Conservation (phyloP, 495 filamentous ascomycete species). For the Tuber umbilicatum region DNA sequence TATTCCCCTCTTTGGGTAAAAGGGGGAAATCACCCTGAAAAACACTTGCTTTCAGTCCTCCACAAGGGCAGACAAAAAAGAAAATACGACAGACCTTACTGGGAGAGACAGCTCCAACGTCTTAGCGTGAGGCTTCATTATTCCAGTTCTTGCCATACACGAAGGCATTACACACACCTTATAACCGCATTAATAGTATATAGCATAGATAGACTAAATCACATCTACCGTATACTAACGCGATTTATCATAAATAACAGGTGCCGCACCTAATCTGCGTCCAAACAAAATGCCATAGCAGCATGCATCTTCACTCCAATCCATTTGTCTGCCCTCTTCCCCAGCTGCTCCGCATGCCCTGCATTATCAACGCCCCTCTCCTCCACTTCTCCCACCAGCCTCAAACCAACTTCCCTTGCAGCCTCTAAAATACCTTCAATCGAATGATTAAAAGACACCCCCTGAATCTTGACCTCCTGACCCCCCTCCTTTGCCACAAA, state of each 20-base stretch:
- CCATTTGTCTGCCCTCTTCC: conserved; percentile 61
- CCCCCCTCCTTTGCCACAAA: conserved; percentile 53
- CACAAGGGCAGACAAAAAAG: no score
- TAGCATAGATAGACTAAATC: not conserved
- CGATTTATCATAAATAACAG: not conserved
- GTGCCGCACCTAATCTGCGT: not conserved
- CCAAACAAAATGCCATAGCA: conserved; percentile 60
- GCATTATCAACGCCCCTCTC: conserved; percentile 52
- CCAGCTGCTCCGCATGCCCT: conserved; percentile 48
- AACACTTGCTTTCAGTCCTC: not conserved
- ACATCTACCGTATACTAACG: not conserved
- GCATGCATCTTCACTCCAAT: conserved; percentile 53
- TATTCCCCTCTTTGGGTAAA: not conserved
- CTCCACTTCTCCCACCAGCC: conserved; percentile 44
- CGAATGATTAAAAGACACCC: conserved; percentile 56
- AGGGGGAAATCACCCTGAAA: not conserved
- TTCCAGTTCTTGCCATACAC: not conserved
- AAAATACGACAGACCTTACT: not conserved
- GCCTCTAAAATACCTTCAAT: conserved; percentile 52
- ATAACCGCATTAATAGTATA: not conserved
- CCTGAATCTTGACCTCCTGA: conserved; percentile 58
- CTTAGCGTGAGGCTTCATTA: not conserved
- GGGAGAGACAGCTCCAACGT: not conserved
- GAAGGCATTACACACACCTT: not conserved
- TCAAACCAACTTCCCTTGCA: conserved; percentile 52